Evolutionary conservation across 805 yeast species (phyloP).

Genomic region (Komagataella ulmi): DNA sequence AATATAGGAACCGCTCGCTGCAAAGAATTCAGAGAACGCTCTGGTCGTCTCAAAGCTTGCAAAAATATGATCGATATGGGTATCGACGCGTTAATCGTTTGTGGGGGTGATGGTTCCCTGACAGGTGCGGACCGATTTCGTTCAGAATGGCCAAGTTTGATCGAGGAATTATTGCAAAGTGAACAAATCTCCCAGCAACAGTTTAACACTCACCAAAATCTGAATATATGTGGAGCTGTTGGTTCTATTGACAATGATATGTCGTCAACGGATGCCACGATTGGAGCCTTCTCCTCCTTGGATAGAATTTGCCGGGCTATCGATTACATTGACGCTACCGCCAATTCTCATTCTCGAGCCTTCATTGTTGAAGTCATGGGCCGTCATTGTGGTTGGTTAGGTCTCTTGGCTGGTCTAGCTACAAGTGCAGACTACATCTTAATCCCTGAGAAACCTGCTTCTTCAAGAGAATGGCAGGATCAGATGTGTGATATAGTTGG

Average conservation of each 20-base stretch:
- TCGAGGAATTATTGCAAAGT: constrained; percentile 51
- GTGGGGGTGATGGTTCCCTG: constrained; percentile 98
- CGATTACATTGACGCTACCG: constrained; percentile 96
- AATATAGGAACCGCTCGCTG: constrained; percentile 94
- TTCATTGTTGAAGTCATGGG: constrained; percentile 99
- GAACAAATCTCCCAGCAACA: constrained; percentile 46
- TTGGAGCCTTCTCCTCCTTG: constrained; percentile 90
- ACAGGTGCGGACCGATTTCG: constrained; percentile 96
- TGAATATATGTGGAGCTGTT: constrained; percentile 86
- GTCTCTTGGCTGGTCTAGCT: constrained; percentile 93
- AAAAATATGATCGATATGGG: constrained; percentile 76
- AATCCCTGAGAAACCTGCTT: constrained; percentile 89
- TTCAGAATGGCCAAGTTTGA: constrained; percentile 84
- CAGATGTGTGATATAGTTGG: constrained; percentile 63
- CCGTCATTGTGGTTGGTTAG: constrained; percentile 98
- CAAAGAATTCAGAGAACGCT: constrained; percentile 69
- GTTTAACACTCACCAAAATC: constrained; percentile 47
- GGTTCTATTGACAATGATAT: constrained; percentile 98
- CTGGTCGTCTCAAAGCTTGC: constrained; percentile 76
- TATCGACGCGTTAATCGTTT: constrained; percentile 87
- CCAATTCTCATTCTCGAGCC: constrained; percentile 93
- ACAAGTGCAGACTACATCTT: constrained; percentile 92
- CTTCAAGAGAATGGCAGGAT: constrained; percentile 60
- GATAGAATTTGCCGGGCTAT: constrained; percentile 89
- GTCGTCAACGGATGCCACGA: constrained; percentile 93